phyloP scores from a whole-genome alignment of 1,139 yeast genomes.

The Saccharomyces hybrid region DNA sequence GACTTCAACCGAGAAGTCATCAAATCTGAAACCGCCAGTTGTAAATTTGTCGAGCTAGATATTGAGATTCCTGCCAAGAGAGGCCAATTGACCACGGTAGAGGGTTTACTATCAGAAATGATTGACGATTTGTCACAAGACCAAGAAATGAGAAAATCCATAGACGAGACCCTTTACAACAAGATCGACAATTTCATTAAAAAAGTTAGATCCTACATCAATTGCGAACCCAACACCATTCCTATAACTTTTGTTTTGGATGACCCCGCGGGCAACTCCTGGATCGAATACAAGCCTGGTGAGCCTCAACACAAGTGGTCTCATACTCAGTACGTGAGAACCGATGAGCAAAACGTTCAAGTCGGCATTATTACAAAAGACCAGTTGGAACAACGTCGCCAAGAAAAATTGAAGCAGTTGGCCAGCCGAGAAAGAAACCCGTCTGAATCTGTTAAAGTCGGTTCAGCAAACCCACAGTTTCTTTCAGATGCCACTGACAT shows the following conservation, averaged over 20 bases:
- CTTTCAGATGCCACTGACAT: constrained; percentile 67
- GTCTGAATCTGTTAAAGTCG: constrained; percentile 34
- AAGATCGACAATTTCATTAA: constrained; percentile 65
- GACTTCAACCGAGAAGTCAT: constrained; percentile 89
- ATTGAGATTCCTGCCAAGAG: constrained; percentile 93
- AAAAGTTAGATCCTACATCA: constrained; percentile 50
- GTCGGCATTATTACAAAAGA: constrained; percentile 84
- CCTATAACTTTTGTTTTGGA: constrained; percentile 79
- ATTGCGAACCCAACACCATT: constrained; percentile 57
- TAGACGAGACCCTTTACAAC: constrained; percentile 69
- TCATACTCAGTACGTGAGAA: constrained; percentile 70
- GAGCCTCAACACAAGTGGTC: constrained; percentile 92
- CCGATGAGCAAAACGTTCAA: constrained; percentile 80
- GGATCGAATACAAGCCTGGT: constrained; percentile 87
- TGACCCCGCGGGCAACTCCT: constrained; percentile 96
- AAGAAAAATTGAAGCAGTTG: constrained; percentile 31
- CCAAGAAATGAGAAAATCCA: constrained; percentile 67
- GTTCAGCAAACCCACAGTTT: constrained; percentile 30
- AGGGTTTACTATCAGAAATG: constrained; percentile 81
- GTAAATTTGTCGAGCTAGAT: constrained; percentile 76
- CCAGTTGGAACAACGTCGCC: constrained; percentile 45
- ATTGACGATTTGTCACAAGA: constrained; percentile 71
- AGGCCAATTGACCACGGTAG: constrained; percentile 89
- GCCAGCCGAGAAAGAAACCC: constrained; percentile 42
- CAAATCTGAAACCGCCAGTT: constrained; percentile 81